Evolutionary conservation across 257 asterid species (phyloP).

Genomic region (Eucommia ulmoides): DNA sequence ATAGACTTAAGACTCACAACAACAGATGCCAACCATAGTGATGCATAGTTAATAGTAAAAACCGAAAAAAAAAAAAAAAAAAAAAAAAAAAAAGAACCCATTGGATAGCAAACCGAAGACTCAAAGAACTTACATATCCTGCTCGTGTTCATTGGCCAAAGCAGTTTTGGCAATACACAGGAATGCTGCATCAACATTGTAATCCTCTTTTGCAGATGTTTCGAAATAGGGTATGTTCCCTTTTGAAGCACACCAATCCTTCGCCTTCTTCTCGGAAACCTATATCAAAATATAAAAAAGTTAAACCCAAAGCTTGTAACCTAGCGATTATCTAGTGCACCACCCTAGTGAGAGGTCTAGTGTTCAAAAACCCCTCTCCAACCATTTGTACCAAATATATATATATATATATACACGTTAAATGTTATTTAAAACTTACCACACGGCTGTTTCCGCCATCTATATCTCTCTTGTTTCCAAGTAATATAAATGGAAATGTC

Average conservation of each 20-base stretch:
- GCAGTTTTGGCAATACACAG: slow-evolving; percentile 88
- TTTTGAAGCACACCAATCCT: slow-evolving; percentile 96
- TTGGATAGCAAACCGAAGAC: too few relatives aligned
- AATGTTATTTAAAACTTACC: slow-evolving; percentile 60
- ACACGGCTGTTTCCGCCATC: slow-evolving; percentile 99
- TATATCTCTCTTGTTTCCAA: slow-evolving; percentile 93
- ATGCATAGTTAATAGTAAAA: too few relatives aligned
- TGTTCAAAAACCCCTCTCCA: too few relatives aligned
- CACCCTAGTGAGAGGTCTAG: too few relatives aligned
- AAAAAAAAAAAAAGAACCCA: too few relatives aligned
- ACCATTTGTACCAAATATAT: too few relatives aligned
- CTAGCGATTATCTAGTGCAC: too few relatives aligned
- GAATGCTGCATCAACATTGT: slow-evolving; percentile 90
- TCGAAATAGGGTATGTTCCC: slow-evolving; percentile 94
- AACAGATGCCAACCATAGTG: too few relatives aligned
- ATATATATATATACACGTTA: too few relatives aligned
- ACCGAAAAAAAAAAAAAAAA: too few relatives aligned
- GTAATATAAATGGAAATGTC: slow-evolving; percentile 87
- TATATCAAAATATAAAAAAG: slow-evolving; percentile 20
- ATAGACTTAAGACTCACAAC: too few relatives aligned
- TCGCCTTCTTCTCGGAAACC: slow-evolving; percentile 95
- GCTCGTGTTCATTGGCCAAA: slow-evolving; percentile 81
- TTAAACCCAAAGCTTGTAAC: too few relatives aligned
- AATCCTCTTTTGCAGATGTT: slow-evolving; percentile 98
- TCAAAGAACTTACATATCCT: slow-evolving; percentile 86